These are phyloP conservation scores for Cytidiella melzeri DNA, from an alignment of 768 basidiomycete species.

Conservation along the genomic window DNA sequence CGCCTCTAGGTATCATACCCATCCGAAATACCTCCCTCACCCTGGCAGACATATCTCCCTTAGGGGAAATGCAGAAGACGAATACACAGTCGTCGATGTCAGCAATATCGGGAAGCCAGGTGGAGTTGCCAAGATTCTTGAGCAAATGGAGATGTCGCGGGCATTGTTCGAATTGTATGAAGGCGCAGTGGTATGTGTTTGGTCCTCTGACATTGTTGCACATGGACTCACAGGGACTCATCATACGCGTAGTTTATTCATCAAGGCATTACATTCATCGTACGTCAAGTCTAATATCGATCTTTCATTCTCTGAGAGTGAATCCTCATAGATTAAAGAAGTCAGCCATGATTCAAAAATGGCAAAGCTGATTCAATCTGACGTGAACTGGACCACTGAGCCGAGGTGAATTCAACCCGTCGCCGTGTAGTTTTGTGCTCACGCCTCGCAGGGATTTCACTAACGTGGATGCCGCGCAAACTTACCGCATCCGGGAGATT, in stretches of 20 bases:
- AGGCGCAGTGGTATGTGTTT: slow-evolving; percentile 76
- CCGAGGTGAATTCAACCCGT: slow-evolving; percentile 21
- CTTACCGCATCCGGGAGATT: slow-evolving; percentile 66
- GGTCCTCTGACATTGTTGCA: slow-evolving; percentile 8
- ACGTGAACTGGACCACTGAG: slow-evolving; percentile 77
- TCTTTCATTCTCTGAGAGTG: neutral
- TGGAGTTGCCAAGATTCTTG: slow-evolving; percentile 44
- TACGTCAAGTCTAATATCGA: slow-evolving; percentile 26
- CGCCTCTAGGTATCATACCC: slow-evolving; percentile 65
- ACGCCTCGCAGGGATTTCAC: slow-evolving; percentile 33
- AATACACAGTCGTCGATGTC: slow-evolving; percentile 68
- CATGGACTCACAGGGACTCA: neutral
- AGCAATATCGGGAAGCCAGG: slow-evolving; percentile 34
- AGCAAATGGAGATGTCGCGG: slow-evolving; percentile 79
- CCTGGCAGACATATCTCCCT: slow-evolving; percentile 71
- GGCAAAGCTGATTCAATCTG: slow-evolving; percentile 64
- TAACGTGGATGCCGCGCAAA: slow-evolving; percentile 72
- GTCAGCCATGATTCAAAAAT: slow-evolving; percentile 73
- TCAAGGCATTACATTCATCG: slow-evolving; percentile 78
- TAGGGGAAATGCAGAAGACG: slow-evolving; percentile 71
- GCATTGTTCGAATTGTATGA: slow-evolving; percentile 88
- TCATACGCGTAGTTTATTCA: slow-evolving; percentile 65
- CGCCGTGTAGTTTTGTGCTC: too few relatives aligned
- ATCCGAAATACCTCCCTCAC: slow-evolving; percentile 73
- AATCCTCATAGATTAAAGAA: slow-evolving; percentile 48